phyloP scores from a whole-genome alignment of 2,329 filamentous ascomycete species.

The Monilinia polystroma region DNA sequence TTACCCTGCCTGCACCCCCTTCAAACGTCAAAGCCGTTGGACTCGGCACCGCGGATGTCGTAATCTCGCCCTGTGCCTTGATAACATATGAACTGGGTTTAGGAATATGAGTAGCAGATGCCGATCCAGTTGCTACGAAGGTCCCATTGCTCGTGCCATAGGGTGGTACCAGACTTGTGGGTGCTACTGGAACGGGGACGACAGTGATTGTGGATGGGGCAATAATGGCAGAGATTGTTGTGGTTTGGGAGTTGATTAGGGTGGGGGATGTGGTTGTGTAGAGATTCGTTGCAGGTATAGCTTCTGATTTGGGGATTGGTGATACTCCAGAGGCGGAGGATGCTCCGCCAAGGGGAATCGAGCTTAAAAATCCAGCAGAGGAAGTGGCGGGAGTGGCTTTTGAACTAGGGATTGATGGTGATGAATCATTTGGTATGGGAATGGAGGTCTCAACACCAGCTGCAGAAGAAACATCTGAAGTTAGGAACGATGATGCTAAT shows the following conservation, averaged over 20 bases:
- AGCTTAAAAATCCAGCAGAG: no score
- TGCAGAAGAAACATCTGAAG: neutral
- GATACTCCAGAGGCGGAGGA: neutral
- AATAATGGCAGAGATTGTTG: neutral
- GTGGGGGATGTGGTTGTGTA: slow-evolving; percentile 11
- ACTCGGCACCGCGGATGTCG: neutral
- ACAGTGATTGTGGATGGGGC: slow-evolving; percentile 12
- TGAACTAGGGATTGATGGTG: neutral
- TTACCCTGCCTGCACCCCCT: neutral
- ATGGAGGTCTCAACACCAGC: neutral
- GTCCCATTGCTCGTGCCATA: slow-evolving; percentile 8
- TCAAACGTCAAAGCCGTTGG: neutral
- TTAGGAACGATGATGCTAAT: neutral
- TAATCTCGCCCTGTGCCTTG: neutral
- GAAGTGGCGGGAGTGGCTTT: neutral
- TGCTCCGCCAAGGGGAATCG: neutral
- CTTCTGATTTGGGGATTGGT: neutral
- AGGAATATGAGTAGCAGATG: neutral
- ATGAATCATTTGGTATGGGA: no score
- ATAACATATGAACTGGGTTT: slow-evolving; percentile 1
- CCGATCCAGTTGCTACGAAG: neutral
- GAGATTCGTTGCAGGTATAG: neutral
- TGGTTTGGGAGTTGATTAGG: neutral
- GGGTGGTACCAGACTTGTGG: neutral
- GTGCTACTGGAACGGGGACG: neutral